These are phyloP conservation scores for Podaxis carcinomalis DNA, from an alignment of 768 basidiomycete genomes.

Conservation along the genomic window DNA sequence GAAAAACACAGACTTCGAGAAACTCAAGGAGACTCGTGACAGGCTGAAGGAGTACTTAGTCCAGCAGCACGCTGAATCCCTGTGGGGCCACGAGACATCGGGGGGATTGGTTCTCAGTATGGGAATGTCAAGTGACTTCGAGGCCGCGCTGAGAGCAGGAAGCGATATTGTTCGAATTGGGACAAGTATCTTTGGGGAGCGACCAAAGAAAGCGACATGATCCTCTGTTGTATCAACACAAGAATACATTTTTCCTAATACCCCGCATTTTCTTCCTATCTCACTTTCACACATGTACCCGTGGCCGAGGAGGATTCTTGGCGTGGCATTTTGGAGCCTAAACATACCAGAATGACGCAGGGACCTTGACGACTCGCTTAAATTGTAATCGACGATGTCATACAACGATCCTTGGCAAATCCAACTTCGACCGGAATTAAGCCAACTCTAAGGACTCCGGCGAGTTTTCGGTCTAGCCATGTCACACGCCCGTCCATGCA, in stretches of 20 bases:
- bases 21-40: constrained; percentile 60
- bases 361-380: background rate
- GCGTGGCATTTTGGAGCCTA: background rate
- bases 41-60: constrained; percentile 45
- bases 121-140: constrained; percentile 98
- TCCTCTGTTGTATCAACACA: background rate
- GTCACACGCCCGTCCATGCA: background rate
- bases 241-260: background rate
- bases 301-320: background rate
- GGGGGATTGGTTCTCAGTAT: constrained; percentile 70
- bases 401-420: background rate
- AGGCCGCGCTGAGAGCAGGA: constrained; percentile 76
- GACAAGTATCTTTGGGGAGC: constrained; percentile 80
- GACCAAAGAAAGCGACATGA: constrained; percentile 46
- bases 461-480: background rate
- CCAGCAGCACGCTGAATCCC: constrained; percentile 15
- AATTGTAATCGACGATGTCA: background rate
- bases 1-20: constrained; percentile 68
- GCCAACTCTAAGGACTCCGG: background rate
- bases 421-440: background rate
- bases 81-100: constrained; percentile 45
- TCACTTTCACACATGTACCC: background rate
- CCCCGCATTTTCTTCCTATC: background rate
- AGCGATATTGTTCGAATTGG: constrained; percentile 90
- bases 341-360: background rate